Base-by-base conservation (phyloP, 2,329 filamentous ascomycete species). In the Exserohilum rostratum region DNA sequence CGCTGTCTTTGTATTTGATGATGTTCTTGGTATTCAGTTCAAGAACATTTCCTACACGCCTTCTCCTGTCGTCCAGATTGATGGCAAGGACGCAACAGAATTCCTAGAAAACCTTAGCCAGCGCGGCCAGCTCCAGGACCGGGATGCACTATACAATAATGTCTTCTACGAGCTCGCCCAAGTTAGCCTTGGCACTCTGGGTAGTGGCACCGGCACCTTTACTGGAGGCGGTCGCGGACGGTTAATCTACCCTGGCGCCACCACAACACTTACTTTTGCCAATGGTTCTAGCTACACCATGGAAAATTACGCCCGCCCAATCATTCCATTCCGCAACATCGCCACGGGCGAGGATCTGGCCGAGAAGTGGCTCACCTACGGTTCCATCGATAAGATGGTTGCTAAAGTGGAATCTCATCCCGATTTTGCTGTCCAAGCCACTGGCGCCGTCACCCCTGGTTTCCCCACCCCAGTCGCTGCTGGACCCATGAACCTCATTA, bases 131-230 rank as follows among this genome's bases (percentile, higher is more conserved):
- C 76, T 80, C 17, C 84, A 87, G 60, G 84, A 87, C 56, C 77
- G 77, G 2, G 84, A 87, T 69, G 83, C 84, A 22, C 76, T 85
- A 52, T 87, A 82, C 74, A 81, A 81, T 69, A 78, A 78, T 47
- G 53, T 80, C 17, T 81, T 81, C 65, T 80, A 80, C 56, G 69
- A 74, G n/a, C 71, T 80, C 5, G 74, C 76, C 0, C 74, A 78
- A 46, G 69, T 80, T 27, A 72, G 75, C 7, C 70, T 80, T 0
- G 76, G 75, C 4, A 46, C 58, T n/a, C 60, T 59, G n/a, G 78
- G 79, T 6, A 65, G 67, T 12, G 78, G 72, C 13, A 75, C 72
- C 12, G 79, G 79, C 4, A 76, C 72, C 3, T 81, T 82, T 61
- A 69, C 72, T 15, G 74, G 74, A 31, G 77, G 78, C 43, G 78